Conservation (phyloP, 2,329 filamentous ascomycete genomes). For the Apiospora sp. region DNA sequence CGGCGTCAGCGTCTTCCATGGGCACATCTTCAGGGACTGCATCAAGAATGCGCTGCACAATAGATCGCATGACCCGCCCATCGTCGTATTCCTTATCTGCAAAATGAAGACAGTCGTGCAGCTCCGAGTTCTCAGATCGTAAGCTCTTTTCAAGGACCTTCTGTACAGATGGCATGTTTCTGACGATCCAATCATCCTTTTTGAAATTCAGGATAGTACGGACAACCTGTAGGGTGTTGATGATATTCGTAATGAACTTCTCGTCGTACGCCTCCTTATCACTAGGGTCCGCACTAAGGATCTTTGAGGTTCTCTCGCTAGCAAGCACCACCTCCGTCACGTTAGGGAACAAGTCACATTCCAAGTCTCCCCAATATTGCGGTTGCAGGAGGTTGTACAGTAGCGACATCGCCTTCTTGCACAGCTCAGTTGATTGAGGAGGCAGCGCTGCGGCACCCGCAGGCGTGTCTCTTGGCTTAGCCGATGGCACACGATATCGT, state of each 20-base stretch:
- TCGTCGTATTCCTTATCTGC: conserved; percentile 75
- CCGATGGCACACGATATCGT: conserved; percentile 78
- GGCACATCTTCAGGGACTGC: conserved; percentile 82
- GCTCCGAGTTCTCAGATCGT: conserved; percentile 86
- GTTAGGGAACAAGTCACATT: conserved; percentile 90
- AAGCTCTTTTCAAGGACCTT: conserved; percentile 90
- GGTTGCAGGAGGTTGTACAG: conserved; percentile 86
- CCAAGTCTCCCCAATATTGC: conserved; percentile 89
- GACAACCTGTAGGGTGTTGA: conserved; percentile 93
- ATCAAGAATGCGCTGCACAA: conserved; percentile 83
- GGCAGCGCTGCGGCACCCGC: conserved; percentile 55
- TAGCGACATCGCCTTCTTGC: conserved; percentile 83
- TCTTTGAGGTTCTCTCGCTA: conserved; percentile 75
- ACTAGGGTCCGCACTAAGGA: conserved; percentile 64
- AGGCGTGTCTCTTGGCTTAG: conserved; percentile 66
- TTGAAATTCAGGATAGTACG: conserved; percentile 90
- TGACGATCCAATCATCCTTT: conserved; percentile 87
- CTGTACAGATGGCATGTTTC: conserved; percentile 79
- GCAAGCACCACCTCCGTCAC: conserved; percentile 86
- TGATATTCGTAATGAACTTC: conserved; percentile 84
- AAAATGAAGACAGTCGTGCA: conserved; percentile 90
- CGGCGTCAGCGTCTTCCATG: conserved; percentile 81
- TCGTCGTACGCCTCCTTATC: conserved; percentile 81
- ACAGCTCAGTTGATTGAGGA: conserved; percentile 75
- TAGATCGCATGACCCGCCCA: conserved; percentile 74